Base-by-base conservation (phyloP, 306 rosid genomes). In the Pterocarpus santalinus region DNA sequence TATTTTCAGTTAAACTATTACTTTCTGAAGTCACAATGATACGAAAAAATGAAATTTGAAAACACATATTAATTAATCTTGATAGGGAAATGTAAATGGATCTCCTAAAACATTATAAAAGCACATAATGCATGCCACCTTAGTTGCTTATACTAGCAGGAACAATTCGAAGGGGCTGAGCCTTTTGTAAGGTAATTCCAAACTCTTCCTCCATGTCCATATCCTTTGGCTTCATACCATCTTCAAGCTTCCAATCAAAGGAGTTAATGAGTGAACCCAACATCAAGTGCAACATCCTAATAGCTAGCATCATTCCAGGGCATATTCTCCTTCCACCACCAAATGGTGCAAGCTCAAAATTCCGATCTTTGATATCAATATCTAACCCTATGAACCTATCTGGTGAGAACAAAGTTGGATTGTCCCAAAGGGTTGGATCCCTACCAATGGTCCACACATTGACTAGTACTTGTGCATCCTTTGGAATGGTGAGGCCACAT, bases 381-480 rank as follows among this genome's bases (percentile, higher is more conserved):
- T 85, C 83, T 4, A 82, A 79, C 38, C 77, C 89, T 8, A 84
- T 6, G 33, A 90, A 90, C 84, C 94, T 82, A 63, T 88, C 89
- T 1, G 92, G 94, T 30, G 64, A 78, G 51, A 88, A 90, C 32
- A 63, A 64, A 15, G 69, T 43, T 1, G 90, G 75, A 16, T 85
- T 85, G 0, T 83, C 77, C 94, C 92, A 88, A 2, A 43, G 9
- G 9, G 43, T 77, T 5, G 88, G 75, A 13, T 77, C 73, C 39
- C 81, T 65, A 2, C 28, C 28, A 22, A 22, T 22, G 28, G 28
- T 22, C 28, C 28, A 22, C 28, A 22, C 28, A 22, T 22, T 90
- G 5, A 88, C 82, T 0, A 85, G 38, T 7, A 90, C 76, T 60
- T 85, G 90, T 30, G 92, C 86, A 8, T 68, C 88, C 65, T 83